Conservation (phyloP, 169 alveolate species). For the Plasmodium malariae region DNA sequence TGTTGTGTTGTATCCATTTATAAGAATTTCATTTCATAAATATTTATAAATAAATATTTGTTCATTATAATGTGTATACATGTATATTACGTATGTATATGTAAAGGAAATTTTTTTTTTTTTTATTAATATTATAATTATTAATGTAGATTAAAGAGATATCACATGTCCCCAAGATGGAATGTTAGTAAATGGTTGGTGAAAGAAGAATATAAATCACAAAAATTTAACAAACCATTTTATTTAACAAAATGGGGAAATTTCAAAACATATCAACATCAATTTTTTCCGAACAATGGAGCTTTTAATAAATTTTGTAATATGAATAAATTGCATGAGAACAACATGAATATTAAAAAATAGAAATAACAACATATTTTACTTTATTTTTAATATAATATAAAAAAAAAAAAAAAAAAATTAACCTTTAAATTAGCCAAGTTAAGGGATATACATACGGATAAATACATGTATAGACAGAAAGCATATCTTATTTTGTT, state of each 20-base stretch:
- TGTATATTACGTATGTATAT: constrained; percentile 4
- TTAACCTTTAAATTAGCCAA: neutral
- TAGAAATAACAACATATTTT: constrained; percentile 3
- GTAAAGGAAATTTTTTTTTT: neutral
- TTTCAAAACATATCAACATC: constrained; percentile 54
- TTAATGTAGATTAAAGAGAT: constrained; percentile 74
- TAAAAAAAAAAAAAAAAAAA: neutral
- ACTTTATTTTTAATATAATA: constrained; percentile 8
- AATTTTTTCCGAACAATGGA: constrained; percentile 23
- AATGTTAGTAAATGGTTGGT: constrained; percentile 77
- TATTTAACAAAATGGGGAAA: constrained; percentile 77
- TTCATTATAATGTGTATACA: too few species aligned
- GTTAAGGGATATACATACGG: neutral
- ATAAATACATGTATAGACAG: constrained; percentile 4
- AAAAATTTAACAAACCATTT: constrained; percentile 71
- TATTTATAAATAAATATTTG: neutral
- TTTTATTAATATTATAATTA: constrained; percentile 25
- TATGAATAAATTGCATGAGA: constrained; percentile 70
- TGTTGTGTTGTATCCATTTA: neutral
- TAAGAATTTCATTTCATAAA: neutral
- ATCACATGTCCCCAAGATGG: constrained; percentile 79
- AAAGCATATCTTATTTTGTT: neutral
- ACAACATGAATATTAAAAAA: constrained; percentile 30
- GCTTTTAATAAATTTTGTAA: constrained; percentile 69
- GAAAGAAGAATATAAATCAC: constrained; percentile 72